A percentile compares a stretch with the other conserved stretches of the same genome.
Evolutionary conservation across 805 yeast species (phyloP).

Genomic region (Kockiozyma suomiensis): DNA sequence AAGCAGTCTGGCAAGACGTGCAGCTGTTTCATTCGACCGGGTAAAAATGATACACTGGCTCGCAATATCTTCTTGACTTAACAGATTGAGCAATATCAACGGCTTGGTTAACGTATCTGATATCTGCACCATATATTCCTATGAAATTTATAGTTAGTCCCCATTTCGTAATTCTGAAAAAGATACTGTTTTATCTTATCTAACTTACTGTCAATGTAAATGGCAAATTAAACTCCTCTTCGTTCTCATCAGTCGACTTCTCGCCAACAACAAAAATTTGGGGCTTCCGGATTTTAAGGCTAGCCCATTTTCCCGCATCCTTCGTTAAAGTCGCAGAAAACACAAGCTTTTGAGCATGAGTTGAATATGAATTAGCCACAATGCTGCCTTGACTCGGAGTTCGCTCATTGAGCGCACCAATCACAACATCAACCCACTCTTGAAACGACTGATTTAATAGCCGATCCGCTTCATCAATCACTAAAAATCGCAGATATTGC

Average conservation of each 20-base stretch:
- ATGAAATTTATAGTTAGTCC: no score
- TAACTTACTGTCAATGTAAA: slow-evolving; percentile 36
- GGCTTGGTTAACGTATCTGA: slow-evolving; percentile 61
- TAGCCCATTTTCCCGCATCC: slow-evolving; percentile 82
- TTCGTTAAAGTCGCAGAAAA: slow-evolving; percentile 94
- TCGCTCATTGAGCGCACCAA: slow-evolving; percentile 34
- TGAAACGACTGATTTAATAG: slow-evolving; percentile 90
- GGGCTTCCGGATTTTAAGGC: slow-evolving; percentile 70
- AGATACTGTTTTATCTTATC: neutral
- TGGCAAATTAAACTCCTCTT: slow-evolving; percentile 45
- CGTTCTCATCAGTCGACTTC: slow-evolving; percentile 23
- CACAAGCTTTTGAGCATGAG: slow-evolving; percentile 60
- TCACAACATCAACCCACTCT: slow-evolving; percentile 73
- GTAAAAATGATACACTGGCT: slow-evolving; percentile 61
- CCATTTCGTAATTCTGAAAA: no score
- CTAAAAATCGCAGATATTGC: slow-evolving; percentile 74
- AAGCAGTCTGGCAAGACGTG: slow-evolving; percentile 71
- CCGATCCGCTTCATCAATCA: slow-evolving; percentile 97
- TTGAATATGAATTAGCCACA: slow-evolving; percentile 18
- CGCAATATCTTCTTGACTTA: slow-evolving; percentile 44
- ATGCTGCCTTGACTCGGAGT: slow-evolving; percentile 13
- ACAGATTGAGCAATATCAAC: slow-evolving; percentile 61
- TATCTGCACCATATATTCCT: slow-evolving; percentile 43
- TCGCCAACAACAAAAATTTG: slow-evolving; percentile 73
- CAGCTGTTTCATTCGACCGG: slow-evolving; percentile 80